A percentile compares a stretch with the other conserved stretches of the same genome.
Conservation (phyloP, 345 rosid genomes). For the Nephelium lappaceum region DNA sequence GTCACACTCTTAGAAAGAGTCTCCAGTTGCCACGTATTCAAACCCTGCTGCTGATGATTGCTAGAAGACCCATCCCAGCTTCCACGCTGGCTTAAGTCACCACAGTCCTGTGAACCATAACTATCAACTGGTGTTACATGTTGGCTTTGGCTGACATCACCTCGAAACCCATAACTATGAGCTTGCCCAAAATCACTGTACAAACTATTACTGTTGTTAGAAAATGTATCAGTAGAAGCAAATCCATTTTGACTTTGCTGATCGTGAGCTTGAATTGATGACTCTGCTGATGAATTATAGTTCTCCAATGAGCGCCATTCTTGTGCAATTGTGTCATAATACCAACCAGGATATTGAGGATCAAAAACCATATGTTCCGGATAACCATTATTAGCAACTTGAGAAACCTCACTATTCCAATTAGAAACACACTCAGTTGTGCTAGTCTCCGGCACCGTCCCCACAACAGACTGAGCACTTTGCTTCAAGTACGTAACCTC, state of each 20-base stretch:
- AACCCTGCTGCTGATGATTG: slow-evolving; percentile 44
- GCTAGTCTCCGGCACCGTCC: slow-evolving; percentile 46
- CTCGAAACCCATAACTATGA: slow-evolving; percentile 46
- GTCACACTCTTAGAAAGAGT: slow-evolving; percentile 35
- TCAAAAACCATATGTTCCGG: slow-evolving; percentile 92
- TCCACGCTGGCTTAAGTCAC: slow-evolving; percentile 43
- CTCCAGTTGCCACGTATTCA: slow-evolving; percentile 54
- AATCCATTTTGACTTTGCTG: slow-evolving; percentile 65
- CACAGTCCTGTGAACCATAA: slow-evolving; percentile 42
- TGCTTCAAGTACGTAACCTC: slow-evolving; percentile 68
- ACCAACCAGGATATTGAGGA: slow-evolving; percentile 94
- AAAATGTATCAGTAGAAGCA: slow-evolving; percentile 34
- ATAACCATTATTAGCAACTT: slow-evolving; percentile 64
- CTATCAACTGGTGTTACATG: slow-evolving; percentile 46
- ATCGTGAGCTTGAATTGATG: slow-evolving; percentile 44
- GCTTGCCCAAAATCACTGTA: slow-evolving; percentile 44
- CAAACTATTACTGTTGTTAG: slow-evolving; percentile 35
- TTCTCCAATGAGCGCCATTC: slow-evolving; percentile 77
- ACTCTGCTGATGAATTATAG: slow-evolving; percentile 59
- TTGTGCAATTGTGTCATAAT: slow-evolving; percentile 68
- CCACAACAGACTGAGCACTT: slow-evolving; percentile 55
- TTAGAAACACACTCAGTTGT: slow-evolving; percentile 57
- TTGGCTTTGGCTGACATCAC: slow-evolving; percentile 43
- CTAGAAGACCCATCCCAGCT: slow-evolving; percentile 55
- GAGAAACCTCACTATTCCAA: slow-evolving; percentile 65